Percentiles rank a stretch among this genome's conserved stretches.
These are phyloP conservation scores for Lecanicillium sp. DNA, from an alignment of 2,329 filamentous ascomycete genomes.

Conservation along the genomic window DNA sequence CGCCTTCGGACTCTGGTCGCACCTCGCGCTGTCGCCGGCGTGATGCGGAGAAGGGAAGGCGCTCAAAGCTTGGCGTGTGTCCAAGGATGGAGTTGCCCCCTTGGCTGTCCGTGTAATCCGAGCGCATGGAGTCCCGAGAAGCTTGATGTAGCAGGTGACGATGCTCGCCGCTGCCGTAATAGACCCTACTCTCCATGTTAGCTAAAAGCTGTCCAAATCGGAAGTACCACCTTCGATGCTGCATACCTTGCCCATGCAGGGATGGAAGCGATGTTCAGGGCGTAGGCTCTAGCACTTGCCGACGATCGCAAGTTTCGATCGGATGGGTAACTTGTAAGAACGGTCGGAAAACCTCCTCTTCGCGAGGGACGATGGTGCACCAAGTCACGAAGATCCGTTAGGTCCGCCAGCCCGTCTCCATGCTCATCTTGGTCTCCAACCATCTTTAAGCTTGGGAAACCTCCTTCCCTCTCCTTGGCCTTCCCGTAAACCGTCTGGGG, in stretches of 20 bases:
- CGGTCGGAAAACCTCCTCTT: slow-evolving; percentile 38
- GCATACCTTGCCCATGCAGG: slow-evolving; percentile 47
- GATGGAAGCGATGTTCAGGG: slow-evolving; percentile 30
- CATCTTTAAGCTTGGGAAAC: slow-evolving; percentile 30
- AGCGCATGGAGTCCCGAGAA: slow-evolving; percentile 38
- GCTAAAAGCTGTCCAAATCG: slow-evolving; percentile 6
- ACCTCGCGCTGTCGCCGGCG: slow-evolving; percentile 35
- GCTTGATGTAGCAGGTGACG: slow-evolving; percentile 38
- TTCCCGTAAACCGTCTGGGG: slow-evolving; percentile 38
- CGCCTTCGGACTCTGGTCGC: slow-evolving; percentile 11
- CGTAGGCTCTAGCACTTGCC: slow-evolving; percentile 36
- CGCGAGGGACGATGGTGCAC: slow-evolving; percentile 43
- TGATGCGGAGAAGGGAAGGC: slow-evolving; percentile 38
- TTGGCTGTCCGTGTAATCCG: slow-evolving; percentile 40
- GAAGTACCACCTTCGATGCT: not conserved
- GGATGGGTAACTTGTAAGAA: slow-evolving; percentile 40
- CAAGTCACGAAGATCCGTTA: slow-evolving; percentile 34
- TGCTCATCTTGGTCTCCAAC: slow-evolving; percentile 55
- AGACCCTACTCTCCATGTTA: slow-evolving; percentile 39
- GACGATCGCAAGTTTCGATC: slow-evolving; percentile 47
- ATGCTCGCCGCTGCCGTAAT: slow-evolving; percentile 61
- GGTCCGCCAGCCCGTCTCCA: slow-evolving; percentile 55
- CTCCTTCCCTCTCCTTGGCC: slow-evolving; percentile 23
- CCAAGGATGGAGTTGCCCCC: slow-evolving; percentile 36
- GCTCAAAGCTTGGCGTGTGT: slow-evolving; percentile 42